Evolutionary conservation across 139 green algal genomes (phyloP), one percentile per base, ranked within the genome.

Genomic region (Tetraselmis striata): DNA sequence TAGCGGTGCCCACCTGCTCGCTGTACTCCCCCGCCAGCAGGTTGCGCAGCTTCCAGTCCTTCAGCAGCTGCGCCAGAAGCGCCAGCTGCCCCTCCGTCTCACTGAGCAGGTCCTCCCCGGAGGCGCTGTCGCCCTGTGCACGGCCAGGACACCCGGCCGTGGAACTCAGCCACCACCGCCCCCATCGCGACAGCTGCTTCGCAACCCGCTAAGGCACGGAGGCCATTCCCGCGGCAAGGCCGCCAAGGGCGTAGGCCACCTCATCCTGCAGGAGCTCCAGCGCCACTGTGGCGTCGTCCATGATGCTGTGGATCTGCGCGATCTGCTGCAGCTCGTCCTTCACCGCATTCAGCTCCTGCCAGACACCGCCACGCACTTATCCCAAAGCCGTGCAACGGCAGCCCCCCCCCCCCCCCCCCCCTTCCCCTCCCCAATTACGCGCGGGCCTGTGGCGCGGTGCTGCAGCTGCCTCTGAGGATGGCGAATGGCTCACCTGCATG

Each of bases 1-100:
- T 86, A 79, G 28, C 77, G 11, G 23, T n/a, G n/a, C n/a, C n/a
- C n/a, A 81, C 77, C 0, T 81, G 30, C 0, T 84, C 83, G 67
- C 93, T 90, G 29, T 94, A 96, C 0, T 86, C 84, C 0, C 94
- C 94, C 0, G 82, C 81, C 32, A 98, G 88, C 85, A 98, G 88
- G 28, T 85, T 82, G 59, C 85, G 77, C 78, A 94, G 79, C 83
- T 96, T 87, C 84, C 89, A 94, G 2, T 67, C 31, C 0, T 81
- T 85, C 27, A 94, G 32, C 5, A 74, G 76, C 1, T 75, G 11
- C 0, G 84, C 79, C 59, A 92, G 81, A 0, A 27, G 24, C 1
- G 25, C 5, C 0, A 78, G 31, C 18, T 77, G 84, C 0, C 24
- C 58, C 1, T 30, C 45, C 1, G 80, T 89, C 79, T 93, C 90